Percentiles rank a stretch among this genome's conserved stretches.
phyloP scores from a whole-genome alignment of 2,329 filamentous ascomycete genomes.

The Dendrostoma leiphaemia region DNA sequence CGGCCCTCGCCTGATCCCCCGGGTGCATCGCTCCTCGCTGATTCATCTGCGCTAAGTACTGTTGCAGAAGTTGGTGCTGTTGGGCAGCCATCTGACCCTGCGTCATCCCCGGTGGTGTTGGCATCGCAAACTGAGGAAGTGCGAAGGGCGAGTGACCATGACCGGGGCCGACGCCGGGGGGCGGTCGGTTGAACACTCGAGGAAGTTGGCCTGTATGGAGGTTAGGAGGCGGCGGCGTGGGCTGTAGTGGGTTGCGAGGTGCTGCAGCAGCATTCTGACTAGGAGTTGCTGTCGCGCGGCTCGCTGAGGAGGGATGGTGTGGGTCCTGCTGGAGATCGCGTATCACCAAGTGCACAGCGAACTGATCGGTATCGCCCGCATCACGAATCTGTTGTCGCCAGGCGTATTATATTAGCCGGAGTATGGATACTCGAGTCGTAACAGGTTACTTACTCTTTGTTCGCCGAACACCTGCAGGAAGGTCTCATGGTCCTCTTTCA shows the following conservation, averaged over 20 bases:
- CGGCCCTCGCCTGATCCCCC: conserved; percentile 40
- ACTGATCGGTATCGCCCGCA: conserved; percentile 42
- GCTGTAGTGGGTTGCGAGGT: conserved; percentile 7
- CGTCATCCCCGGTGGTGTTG: background rate
- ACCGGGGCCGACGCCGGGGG: background rate
- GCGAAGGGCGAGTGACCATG: conserved; percentile 5
- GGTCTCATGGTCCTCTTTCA: conserved; percentile 53
- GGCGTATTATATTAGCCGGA: background rate
- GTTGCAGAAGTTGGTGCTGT: conserved; percentile 41
- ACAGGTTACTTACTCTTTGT: conserved; percentile 42
- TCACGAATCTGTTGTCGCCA: conserved; percentile 36
- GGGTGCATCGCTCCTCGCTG: conserved; percentile 40
- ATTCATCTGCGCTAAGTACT: conserved; percentile 44
- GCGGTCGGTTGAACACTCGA: background rate
- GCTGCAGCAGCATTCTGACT: conserved; percentile 25
- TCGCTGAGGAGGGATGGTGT: conserved; percentile 27
- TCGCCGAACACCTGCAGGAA: conserved; percentile 56
- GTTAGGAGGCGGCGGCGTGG: conserved; percentile 11
- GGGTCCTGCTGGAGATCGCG: conserved; percentile 37
- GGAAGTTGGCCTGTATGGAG: conserved; percentile 4
- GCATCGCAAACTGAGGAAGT: background rate
- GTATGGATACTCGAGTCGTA: background rate
- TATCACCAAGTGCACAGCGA: conserved; percentile 54
- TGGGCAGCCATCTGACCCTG: conserved; percentile 23
- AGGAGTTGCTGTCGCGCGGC: conserved; percentile 22